Evolutionary conservation across 169 alveolate species (phyloP).

Genomic region (Cryptosporidium ubiquitum): DNA sequence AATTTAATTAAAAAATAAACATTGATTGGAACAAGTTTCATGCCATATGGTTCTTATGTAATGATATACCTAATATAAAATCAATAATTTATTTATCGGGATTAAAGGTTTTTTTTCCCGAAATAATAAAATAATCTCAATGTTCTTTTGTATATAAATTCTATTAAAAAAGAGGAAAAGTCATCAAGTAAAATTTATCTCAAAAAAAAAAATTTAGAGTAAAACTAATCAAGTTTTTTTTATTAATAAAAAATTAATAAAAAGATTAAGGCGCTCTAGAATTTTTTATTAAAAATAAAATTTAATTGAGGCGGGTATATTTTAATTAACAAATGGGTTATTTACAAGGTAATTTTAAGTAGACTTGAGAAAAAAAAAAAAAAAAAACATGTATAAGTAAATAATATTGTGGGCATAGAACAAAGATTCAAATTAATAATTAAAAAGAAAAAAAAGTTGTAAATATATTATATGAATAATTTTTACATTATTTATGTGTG

Average conservation of each 20-base stretch:
- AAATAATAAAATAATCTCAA: too few relatives aligned
- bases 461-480: background rate
- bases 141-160: too few relatives aligned
- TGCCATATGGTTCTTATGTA: too few relatives aligned
- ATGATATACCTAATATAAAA: too few relatives aligned
- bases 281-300: background rate
- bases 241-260: background rate
- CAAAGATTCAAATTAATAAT: background rate
- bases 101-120: too few relatives aligned
- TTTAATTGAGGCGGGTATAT: background rate
- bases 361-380: background rate
- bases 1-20: too few relatives aligned
- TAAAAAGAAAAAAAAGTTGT: background rate
- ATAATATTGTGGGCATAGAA: background rate
- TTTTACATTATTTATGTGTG: background rate
- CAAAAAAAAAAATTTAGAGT: too few relatives aligned
- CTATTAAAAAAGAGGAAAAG: too few relatives aligned
- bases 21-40: too few relatives aligned
- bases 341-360: background rate
- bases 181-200: too few relatives aligned
- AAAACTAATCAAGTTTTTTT: too few relatives aligned
- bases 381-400: conserved; percentile 4
- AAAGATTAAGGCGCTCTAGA: conserved; percentile 12
- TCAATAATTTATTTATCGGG: too few relatives aligned
- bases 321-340: background rate